Evolutionary conservation across 495 filamentous ascomycete genomes (phyloP), one percentile per base, ranked within the genome.

Genomic region (Extremus antarcticus): DNA sequence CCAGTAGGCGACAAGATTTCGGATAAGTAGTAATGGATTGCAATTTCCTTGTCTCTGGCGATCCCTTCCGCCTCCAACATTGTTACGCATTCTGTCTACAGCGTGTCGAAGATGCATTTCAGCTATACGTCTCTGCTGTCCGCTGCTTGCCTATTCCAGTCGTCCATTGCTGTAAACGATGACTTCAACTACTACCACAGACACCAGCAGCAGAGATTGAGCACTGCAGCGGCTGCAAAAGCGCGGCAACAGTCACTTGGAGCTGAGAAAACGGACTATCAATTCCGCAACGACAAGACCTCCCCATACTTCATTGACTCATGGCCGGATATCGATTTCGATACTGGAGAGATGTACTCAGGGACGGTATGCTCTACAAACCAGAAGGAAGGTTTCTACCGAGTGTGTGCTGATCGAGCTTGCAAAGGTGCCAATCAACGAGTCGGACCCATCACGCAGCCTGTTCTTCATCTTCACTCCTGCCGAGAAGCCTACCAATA

Each of bases 401-500:
- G n/a, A n/a, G n/a, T n/a, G n/a, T n/a, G n/a, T n/a, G n/a, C n/a
- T n/a, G n/a, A n/a, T n/a, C n/a, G n/a, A n/a, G n/a, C n/a, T n/a
- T n/a, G 62, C 59, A 15, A 19, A 56, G 0, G 56, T 65, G 2
- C 63, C 57, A 1, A 63, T 65, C 25, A 43, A 63, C 40, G 46
- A 51, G 23, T 55, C 46, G 19, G 54, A 65, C 50, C 45, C 51
- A n/a, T 73, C 71, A 3, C 65, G 73, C 4, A 57, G 67, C 15
- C 65, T 80, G 9, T 78, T 78, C 59, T 79, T 76, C 59, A 66
- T 78, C 39, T 79, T 74, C 55, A 71, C 74, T 43, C 73, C 74
- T 3, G 77, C 65, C 0, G 74, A 72, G 15, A 63, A 66, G 9
- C 74, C 73, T 15, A 53, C 61, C 8, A 60, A 65, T 51, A 59